A percentile compares a stretch with the other conserved stretches of the same genome.
phyloP scores from a whole-genome alignment of 164 flowering plant genomes.

The Berberis vulgaris region DNA sequence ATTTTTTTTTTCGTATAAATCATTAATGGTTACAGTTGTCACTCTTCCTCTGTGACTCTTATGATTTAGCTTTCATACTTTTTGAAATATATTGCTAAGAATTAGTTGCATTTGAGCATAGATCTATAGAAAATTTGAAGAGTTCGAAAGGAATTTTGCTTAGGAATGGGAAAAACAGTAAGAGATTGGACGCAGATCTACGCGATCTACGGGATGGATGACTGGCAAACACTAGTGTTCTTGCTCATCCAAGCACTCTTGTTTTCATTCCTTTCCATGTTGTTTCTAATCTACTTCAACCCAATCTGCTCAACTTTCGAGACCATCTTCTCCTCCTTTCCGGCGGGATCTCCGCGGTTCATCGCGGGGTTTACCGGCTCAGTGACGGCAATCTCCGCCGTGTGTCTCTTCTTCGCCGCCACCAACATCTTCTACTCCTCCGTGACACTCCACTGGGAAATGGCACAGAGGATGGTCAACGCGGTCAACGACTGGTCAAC shows the following conservation, averaged over 20 bases:
- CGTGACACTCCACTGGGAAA: constrained; percentile 61
- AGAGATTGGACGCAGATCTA: constrained; percentile 95
- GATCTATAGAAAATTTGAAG: no score
- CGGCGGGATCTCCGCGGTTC: constrained; percentile 47
- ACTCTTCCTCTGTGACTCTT: no score
- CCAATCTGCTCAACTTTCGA: constrained; percentile 30
- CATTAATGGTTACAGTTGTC: no score
- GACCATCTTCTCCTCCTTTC: constrained; percentile 21
- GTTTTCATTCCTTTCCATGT: constrained; percentile 47
- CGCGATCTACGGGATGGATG: constrained; percentile 82
- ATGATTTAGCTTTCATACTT: no score
- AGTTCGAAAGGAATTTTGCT: no score
- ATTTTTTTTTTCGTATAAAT: no score
- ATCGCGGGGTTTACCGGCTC: constrained; percentile 74
- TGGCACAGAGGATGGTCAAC: constrained; percentile 74
- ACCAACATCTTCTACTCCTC: constrained; percentile 76
- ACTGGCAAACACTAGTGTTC: constrained; percentile 68
- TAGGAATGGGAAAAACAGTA: constrained; percentile 49
- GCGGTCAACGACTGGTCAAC: constrained; percentile 74
- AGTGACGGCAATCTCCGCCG: constrained; percentile 62
- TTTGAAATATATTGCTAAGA: no score
- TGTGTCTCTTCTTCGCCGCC: constrained; percentile 75
- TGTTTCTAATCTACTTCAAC: constrained; percentile 60
- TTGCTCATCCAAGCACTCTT: constrained; percentile 49
- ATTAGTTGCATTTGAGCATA: not conserved